These are phyloP conservation scores for Monilinia fructigena DNA, from an alignment of 2,329 filamentous ascomycete genomes.

Conservation along the genomic window DNA sequence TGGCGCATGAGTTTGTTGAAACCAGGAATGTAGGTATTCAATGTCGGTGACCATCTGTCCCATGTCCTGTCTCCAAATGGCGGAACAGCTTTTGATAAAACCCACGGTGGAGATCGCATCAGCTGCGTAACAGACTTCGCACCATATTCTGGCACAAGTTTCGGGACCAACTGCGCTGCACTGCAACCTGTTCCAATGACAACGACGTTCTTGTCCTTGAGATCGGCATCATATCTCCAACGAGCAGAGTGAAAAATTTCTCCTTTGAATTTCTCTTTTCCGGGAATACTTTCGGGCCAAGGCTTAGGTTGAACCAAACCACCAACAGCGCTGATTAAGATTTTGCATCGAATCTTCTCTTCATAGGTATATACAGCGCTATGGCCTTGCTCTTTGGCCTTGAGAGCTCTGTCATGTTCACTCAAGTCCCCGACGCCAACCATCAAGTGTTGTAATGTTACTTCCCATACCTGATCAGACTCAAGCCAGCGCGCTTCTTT, in stretches of 20 bases:
- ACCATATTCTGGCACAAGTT: constrained; percentile 45
- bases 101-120: constrained; percentile 58
- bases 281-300: constrained; percentile 51
- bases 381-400: constrained; percentile 46
- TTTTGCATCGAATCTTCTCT: constrained; percentile 53
- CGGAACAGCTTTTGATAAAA: constrained; percentile 45
- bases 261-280: constrained; percentile 54
- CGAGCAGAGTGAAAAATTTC: constrained; percentile 57
- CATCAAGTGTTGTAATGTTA: constrained; percentile 50
- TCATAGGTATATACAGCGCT: constrained; percentile 50
- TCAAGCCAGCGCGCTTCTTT: constrained; percentile 52
- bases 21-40: constrained; percentile 50
- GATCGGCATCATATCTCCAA: constrained; percentile 53
- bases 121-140: constrained; percentile 59
- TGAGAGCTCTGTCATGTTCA: constrained; percentile 46
- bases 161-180: constrained; percentile 56
- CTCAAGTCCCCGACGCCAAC: constrained; percentile 55
- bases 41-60: constrained; percentile 47
- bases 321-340: constrained; percentile 56
- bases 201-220: constrained; percentile 55
- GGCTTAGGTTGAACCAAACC: constrained; percentile 54
- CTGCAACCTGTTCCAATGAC: constrained; percentile 59
- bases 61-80: constrained; percentile 45
- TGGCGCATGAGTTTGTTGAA: constrained; percentile 46
- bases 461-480: constrained; percentile 54